Base-by-base conservation (phyloP, 2,329 filamentous ascomycete genomes). In the Cladosporium sp. region DNA sequence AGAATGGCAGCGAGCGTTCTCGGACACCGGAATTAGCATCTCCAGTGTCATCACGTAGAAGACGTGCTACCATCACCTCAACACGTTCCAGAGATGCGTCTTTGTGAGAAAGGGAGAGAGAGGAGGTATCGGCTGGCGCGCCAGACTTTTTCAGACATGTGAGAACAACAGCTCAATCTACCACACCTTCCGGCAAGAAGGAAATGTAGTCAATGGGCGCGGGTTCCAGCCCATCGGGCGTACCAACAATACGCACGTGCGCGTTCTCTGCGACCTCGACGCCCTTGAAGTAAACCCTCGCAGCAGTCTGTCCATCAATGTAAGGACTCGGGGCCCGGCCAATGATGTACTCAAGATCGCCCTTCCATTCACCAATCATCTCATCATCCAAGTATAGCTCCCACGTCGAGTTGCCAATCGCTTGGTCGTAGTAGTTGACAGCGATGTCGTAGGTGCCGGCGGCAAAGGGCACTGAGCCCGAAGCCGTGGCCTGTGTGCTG, bases 201-300 rank as follows among this genome's bases (percentile, higher is more conserved):
- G 77, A 76, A 40, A 87, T 67, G 65, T 87, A 87, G 68, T 88
- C 84, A 56, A 88, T 50, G 4, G 84, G 82, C 48, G 84, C 85
- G 9, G 75, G 75, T 69, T 87, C 85, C 22, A 72, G 69, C 0
- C 83, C 83, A 65, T 84, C 72, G 0, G 84, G 76, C 31, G 60
- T 70, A 0, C 83, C 82, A 3, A 79, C 74, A 54, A 86, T 74
- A 59, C 71, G 78, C 49, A 86, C 57, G 50, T 65, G 61, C 57
- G 80, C 77, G 0, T 81, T 82, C 51, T 72, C 74, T 37, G 64
- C 60, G 6, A 85, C 68, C 13, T 71, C 61, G 0, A 85, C 70
- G 0, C 65, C 68, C 9, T 66, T 64, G 56, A 85, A 86, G 0
- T 79, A 85, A 37, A 85, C 74, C 4, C 85, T 71, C 4, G 77